Evolutionary conservation across 495 filamentous ascomycete genomes (phyloP).

Genomic region (Talaromyces nanjingensis): DNA sequence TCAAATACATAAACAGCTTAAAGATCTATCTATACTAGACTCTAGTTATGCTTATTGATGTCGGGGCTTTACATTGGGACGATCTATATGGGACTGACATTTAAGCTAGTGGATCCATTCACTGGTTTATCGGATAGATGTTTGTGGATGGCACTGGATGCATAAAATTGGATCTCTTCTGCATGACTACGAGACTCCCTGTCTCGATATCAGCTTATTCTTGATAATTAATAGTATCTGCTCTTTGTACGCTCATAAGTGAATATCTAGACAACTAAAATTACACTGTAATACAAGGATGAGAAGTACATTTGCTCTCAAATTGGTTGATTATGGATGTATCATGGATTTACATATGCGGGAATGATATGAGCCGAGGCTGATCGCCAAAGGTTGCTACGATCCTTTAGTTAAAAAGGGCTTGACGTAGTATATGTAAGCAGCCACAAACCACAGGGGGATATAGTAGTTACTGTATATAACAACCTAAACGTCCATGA

Average conservation of each 20-base stretch:
- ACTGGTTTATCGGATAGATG: background rate
- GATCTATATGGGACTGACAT: background rate
- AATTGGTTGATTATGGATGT: background rate
- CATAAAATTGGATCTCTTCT: background rate
- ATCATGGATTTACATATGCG: background rate
- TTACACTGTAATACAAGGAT: background rate
- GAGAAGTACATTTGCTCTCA: background rate
- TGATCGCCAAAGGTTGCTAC: background rate
- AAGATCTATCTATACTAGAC: background rate
- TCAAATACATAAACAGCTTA: background rate
- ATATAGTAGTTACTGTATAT: no score
- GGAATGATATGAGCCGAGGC: background rate
- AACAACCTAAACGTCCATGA: background rate
- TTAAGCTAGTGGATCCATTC: background rate
- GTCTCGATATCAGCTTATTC: background rate
- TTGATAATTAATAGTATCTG: background rate
- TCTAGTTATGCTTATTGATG: background rate
- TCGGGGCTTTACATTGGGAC: background rate
- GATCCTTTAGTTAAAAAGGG: background rate
- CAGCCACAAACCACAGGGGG: no score
- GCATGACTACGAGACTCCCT: background rate
- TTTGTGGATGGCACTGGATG: background rate
- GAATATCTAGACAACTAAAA: background rate
- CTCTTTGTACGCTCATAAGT: background rate
- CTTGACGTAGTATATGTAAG: background rate